Evolutionary conservation across 1,284 basidiomycete genomes (phyloP), one percentile per base, ranked within the genome.

Genomic region (Paramarasmius palmivorus): DNA sequence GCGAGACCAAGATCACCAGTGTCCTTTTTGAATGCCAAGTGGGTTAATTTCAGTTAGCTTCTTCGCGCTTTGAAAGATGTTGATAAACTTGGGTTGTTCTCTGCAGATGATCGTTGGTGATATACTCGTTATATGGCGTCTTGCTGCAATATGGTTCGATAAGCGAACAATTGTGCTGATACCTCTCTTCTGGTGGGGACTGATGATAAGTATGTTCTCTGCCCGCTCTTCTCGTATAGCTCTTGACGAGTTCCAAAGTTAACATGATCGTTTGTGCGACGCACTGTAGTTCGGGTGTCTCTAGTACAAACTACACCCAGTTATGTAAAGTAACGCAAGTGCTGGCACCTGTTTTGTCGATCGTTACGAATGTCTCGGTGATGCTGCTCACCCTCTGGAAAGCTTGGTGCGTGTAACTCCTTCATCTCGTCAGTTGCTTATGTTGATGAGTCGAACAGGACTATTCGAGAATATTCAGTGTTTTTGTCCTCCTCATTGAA

Each of bases 301-400:
- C 38, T n/a, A 51, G 49, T 34, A 51, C 49, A 15, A 51, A 51
- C 49, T 51, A 51, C 19, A 41, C 49, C 19, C n/a, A 41, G 14
- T 29, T 51, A 8, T 51, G 49, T 12, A 51, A 51, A 51, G 49
- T 51, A 4, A 51, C 49, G 12, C 49, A 51, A 37, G 25, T 35
- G 14, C 39, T 51, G 12, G 49, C 49, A 14, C 49, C 49, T 29
- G 26, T 42, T 4, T 35, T 51, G 23, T 51, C 49, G 15, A 40
- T 51, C 25, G 25, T 51, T 4, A 51, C 49, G 23, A 51, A 51
- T 20, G 49, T 51, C 20, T 51, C 49, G 12, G 49, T 51, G 3
- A 51, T 51, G 49, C 20, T 51, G n/a, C 49, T 51, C 10, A 51
- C 49, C n/a, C 17, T 51, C 17, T 51, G 49, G 49, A 51, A 51